Conservation (phyloP, 2,329 filamentous ascomycete genomes). For the Bipolaris bicolor region DNA sequence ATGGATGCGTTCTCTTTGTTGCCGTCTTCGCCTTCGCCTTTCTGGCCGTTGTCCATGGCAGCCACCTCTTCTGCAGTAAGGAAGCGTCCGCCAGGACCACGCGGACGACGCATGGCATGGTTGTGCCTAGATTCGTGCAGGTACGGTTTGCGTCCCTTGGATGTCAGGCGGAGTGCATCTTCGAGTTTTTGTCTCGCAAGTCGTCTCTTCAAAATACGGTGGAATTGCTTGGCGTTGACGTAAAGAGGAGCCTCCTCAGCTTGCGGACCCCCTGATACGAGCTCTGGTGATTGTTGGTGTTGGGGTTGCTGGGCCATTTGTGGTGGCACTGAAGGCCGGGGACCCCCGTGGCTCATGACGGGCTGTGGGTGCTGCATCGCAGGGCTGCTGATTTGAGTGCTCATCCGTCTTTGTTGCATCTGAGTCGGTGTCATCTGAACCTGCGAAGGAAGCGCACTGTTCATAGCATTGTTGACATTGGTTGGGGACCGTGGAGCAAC, state of each 20-base stretch:
- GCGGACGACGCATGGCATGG: constrained; percentile 93
- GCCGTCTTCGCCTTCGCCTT: constrained; percentile 38
- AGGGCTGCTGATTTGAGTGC: constrained; percentile 50
- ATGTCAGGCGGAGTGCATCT: constrained; percentile 88
- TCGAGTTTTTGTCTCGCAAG: constrained; percentile 93
- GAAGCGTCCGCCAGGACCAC: constrained; percentile 93
- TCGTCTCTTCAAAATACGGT: constrained; percentile 91
- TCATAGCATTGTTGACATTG: constrained; percentile 68
- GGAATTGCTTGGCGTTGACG: constrained; percentile 98
- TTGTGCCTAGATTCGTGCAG: constrained; percentile 97
- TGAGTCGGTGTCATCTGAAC: constrained; percentile 48
- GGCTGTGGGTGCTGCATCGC: constrained; percentile 72
- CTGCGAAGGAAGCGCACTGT: constrained; percentile 46
- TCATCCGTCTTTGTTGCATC: constrained; percentile 50
- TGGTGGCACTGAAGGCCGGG: constrained; percentile 58
- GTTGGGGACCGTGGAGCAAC: constrained; percentile 78
- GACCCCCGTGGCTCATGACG: constrained; percentile 73
- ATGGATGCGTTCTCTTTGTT: constrained; percentile 50
- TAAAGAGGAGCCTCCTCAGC: constrained; percentile 94
- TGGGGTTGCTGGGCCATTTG: constrained; percentile 66
- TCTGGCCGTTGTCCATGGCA: constrained; percentile 69
- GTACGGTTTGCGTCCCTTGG: constrained; percentile 95
- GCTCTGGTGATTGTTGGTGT: constrained; percentile 78
- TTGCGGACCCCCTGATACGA: constrained; percentile 65
- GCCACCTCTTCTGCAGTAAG: constrained; percentile 95